Base-by-base conservation (phyloP, 352 stramenopile genomes). In the Pythium grandisporangium region DNA sequence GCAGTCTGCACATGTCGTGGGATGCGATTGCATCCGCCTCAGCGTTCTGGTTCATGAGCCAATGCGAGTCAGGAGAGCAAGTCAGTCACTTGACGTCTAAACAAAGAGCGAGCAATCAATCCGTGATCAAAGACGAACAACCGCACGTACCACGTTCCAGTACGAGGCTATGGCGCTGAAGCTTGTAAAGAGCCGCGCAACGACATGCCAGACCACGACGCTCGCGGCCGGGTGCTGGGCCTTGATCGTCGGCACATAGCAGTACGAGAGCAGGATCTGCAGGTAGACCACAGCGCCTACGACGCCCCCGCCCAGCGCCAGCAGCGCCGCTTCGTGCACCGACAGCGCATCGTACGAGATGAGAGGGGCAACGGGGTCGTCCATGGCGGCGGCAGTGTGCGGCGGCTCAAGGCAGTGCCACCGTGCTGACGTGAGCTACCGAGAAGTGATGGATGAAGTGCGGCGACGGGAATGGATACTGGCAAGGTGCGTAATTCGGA, bases 191-290 rank as follows among this genome's bases (percentile, higher is more conserved):
- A 87, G 55, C 0, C 67, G 71, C 35, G 71, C 85, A 30, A 63
- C 51, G 20, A 76, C 75, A 29, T 93, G 79, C 76, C 76, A 93
- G 45, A 83, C 53, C n/a, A 93, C 70, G 45, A 93, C 61, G 27
- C 76, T 47, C 2, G 74, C 79, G 10, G 73, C 75, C 20, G 79
- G 79, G 46, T 93, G 79, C 38, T 93, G 79, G 44, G 70, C 69
- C 34, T 79, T 78, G 58, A 93, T 78, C 44, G 68, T 83, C 12
- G 79, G 74, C 32, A 89, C 58, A 21, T 81, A 52, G 25, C 85
- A 60, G 41, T 78, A 93, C 8, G 79, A 88, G 16, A 72, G 51
- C 27, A 93, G 48, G 10, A 89, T 51, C 30, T 86, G 45, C 35
- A 86, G 52, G 38, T 93, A 75, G 13, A 82, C 35, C 16, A 80